Evolutionary conservation across 176 grass and related monocot genomes (phyloP), one percentile per base, ranked within the genome.

Genomic region (Triticum dicoccoides): DNA sequence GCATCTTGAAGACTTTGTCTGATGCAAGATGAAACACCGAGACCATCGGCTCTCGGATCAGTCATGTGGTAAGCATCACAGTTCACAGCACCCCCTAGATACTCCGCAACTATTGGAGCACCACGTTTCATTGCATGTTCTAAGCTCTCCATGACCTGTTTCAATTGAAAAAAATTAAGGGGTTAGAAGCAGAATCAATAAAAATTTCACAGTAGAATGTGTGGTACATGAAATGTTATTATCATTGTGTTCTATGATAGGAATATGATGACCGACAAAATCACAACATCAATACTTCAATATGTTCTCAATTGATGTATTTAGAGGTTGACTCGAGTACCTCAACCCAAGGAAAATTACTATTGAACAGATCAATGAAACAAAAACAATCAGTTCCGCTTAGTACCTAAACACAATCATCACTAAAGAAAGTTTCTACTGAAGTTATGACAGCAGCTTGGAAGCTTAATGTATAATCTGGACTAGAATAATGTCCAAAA

Each of bases 21-120:
- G 42, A 99, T 96, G 80, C 97, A 99, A 51, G 94, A 96, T 44
- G 97, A 99, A 77, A 99, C 97, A 80, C 97, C 97, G 87, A 99
- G 92, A 59, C 97, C 97, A 80, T 99, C 97, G 2, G 97, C 81
- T 83, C 97, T 94, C 9, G 97, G 97, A 73, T 99, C 97, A 64
- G 97, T 99, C 94, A 99, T 99, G 88, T 99, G 97, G 83, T 99
- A 94, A 76, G 97, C 97, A 87, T 99, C 97, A 86, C 97, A 99
- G 84, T 96, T 99, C 75, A 99, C 97, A 59, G 97, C 97, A 85
- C 97, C 97, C 62, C 97, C 97, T 30, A 99, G 83, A 88, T 96
- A 99, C 80, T 96, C 97, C 0, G 97, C 97, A 81, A 99, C 82
- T 32, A 99, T 93, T 7, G 90, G 94, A 38, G 97, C 97, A 80